Conservation (phyloP, 2,329 filamentous ascomycete genomes). For the Scedosporium apiospermum region DNA sequence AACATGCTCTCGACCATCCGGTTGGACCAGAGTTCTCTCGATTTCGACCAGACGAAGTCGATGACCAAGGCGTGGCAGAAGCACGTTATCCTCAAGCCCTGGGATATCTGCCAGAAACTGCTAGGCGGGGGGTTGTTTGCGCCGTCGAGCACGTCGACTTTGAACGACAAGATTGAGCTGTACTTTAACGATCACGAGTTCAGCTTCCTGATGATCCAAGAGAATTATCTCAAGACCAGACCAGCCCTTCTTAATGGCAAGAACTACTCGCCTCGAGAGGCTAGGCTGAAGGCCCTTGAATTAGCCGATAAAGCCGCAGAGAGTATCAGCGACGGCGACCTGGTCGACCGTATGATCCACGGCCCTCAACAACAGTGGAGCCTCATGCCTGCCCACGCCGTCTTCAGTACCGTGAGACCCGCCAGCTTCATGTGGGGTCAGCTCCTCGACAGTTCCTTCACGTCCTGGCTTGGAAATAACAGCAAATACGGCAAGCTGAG, state of each 20-base stretch:
- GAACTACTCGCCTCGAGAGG: constrained; percentile 51
- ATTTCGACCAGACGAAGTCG: constrained; percentile 75
- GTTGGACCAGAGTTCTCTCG: constrained; percentile 70
- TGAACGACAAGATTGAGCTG: constrained; percentile 97
- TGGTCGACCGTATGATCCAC: constrained; percentile 97
- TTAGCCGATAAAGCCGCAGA: constrained; percentile 80
- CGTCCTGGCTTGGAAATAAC: constrained; percentile 89
- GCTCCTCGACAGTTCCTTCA: constrained; percentile 67
- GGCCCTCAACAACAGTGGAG: constrained; percentile 98
- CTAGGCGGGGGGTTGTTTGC: constrained; percentile 81
- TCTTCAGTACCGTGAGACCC: constrained; percentile 90
- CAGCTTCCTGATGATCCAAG: constrained; percentile 94
- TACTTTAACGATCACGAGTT: constrained; percentile 99
- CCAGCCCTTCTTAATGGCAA: constrained; percentile 54
- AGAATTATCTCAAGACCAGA: constrained; percentile 86
- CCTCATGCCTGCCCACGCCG: constrained; percentile 89
- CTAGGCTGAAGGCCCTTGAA: constrained; percentile 74
- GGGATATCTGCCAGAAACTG: constrained; percentile 95
- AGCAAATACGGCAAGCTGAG: constrained; percentile 73
- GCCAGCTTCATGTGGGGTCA: constrained; percentile 80
- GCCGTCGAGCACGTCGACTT: constrained; percentile 68
- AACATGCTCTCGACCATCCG: constrained; percentile 97
- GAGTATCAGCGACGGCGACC: constrained; percentile 93
- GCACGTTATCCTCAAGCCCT: constrained; percentile 90
- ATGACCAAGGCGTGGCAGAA: constrained; percentile 99